Conservation (phyloP, 31 red algal genomes). For the Porphyra umbilicalis region DNA sequence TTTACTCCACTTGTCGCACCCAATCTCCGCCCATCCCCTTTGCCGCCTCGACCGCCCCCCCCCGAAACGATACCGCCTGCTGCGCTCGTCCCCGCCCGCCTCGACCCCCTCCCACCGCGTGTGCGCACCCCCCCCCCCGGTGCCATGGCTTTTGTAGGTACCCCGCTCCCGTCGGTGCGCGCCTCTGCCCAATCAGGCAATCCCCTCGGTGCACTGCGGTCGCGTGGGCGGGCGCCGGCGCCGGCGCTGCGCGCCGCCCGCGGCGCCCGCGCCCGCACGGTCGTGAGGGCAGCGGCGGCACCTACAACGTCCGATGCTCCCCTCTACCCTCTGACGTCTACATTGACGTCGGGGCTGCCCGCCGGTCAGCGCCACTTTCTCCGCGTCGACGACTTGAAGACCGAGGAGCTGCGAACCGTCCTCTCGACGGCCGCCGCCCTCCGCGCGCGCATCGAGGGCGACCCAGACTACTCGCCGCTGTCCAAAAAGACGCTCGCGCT, state of each 20-base stretch:
- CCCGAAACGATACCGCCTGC: too few species aligned
- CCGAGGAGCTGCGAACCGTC: constrained; percentile 20
- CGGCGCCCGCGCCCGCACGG: too few species aligned
- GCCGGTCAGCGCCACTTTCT: constrained; percentile 61
- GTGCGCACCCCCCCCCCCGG: not conserved
- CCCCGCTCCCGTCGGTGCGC: not conserved
- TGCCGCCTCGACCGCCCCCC: too few species aligned
- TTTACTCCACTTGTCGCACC: too few species aligned
- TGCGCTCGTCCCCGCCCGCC: too few species aligned
- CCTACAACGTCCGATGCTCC: not conserved
- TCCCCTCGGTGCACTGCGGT: not conserved
- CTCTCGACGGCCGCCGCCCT: constrained; percentile 7
- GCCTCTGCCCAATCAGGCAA: not conserved
- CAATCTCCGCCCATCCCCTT: too few species aligned
- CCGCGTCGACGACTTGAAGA: constrained; percentile 60
- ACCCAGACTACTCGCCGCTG: constrained; percentile 35
- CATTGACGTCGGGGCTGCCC: constrained; percentile 13
- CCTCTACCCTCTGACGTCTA: not conserved
- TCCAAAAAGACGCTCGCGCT: constrained; percentile 75
- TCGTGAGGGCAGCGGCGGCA: not conserved
- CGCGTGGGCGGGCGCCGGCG: too few species aligned
- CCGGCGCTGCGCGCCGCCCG: too few species aligned
- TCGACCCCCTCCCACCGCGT: too few species aligned
- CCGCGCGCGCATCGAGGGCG: constrained; percentile 8
- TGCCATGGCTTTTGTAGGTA: not conserved